A percentile compares a stretch with the other conserved stretches of the same genome.
These are phyloP conservation scores for Penicillium sp. DNA, from an alignment of 2,329 filamentous ascomycete genomes.

Conservation along the genomic window DNA sequence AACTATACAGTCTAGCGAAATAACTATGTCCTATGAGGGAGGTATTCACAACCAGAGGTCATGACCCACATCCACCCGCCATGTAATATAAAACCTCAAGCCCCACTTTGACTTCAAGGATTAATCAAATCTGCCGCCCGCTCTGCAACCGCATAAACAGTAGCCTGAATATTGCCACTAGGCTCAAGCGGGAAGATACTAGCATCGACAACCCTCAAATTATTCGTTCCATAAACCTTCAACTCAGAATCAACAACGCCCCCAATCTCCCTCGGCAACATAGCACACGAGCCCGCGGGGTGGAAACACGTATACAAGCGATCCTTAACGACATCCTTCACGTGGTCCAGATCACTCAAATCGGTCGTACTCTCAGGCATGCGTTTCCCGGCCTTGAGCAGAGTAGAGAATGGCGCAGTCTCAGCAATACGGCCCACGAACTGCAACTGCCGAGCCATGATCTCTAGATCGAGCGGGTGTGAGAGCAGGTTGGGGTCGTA, in stretches of 20 bases:
- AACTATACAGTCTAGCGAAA: not conserved
- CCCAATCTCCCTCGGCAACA: slow-evolving; percentile 31
- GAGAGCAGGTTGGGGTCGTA: slow-evolving; percentile 50
- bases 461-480: slow-evolving; percentile 44
- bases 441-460: slow-evolving; percentile 36
- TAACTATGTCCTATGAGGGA: not conserved
- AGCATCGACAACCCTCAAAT: slow-evolving; percentile 38
- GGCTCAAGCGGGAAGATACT: slow-evolving; percentile 39
- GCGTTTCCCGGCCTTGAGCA: slow-evolving; percentile 19
- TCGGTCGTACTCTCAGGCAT: slow-evolving; percentile 9
- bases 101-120: not conserved
- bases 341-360: slow-evolving; percentile 18
- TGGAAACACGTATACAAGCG: slow-evolving; percentile 29
- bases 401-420: slow-evolving; percentile 20
- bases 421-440: slow-evolving; percentile 25
- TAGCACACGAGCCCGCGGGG: slow-evolving; percentile 33
- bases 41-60: not conserved
- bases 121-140: slow-evolving; percentile 30
- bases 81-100: not conserved
- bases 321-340: slow-evolving; percentile 25
- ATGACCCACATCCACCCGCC: not conserved
- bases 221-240: slow-evolving; percentile 32
- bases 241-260: slow-evolving; percentile 33
- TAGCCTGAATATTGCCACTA: slow-evolving; percentile 39
- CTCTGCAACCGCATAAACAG: slow-evolving; percentile 40